phyloP scores from a whole-genome alignment of 192 early-diverging fungal genomes.

The Coemansia sp. region DNA sequence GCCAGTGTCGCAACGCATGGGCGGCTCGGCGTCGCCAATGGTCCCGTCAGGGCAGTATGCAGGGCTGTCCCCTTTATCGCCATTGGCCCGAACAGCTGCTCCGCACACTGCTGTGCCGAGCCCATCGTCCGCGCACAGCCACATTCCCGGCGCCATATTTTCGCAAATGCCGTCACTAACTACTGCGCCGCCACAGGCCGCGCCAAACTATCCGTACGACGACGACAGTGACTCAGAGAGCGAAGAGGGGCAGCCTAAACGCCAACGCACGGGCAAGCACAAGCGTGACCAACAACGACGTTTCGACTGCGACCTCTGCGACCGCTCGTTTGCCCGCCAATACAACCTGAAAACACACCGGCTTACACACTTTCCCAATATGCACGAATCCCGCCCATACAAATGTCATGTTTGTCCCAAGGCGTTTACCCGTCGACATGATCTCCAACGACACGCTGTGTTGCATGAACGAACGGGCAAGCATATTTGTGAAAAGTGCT shows the following conservation, averaged over 20 bases:
- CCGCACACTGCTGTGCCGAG: conserved; percentile 1
- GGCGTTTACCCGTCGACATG: conserved; percentile 76
- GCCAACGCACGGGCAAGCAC: conserved; percentile 29
- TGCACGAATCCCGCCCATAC: conserved; percentile 56
- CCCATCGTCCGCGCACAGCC: conserved; percentile 4
- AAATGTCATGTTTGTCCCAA: conserved; percentile 61
- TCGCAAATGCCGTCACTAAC: conserved; percentile 43
- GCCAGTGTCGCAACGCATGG: conserved; percentile 1
- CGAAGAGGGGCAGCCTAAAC: conserved; percentile 17
- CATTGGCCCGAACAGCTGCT: neutral
- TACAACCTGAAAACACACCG: conserved; percentile 83
- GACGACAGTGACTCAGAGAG: conserved; percentile 1
- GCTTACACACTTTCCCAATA: conserved; percentile 63
- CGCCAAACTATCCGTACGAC: neutral
- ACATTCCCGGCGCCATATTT: conserved; percentile 17
- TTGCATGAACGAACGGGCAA: conserved; percentile 56
- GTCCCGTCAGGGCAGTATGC: neutral
- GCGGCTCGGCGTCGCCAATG: conserved; percentile 6
- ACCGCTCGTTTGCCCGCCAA: conserved; percentile 69
- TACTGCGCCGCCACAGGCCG: neutral
- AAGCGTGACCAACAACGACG: conserved; percentile 52
- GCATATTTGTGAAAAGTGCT: conserved; percentile 52
- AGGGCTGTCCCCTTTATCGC: conserved; percentile 1
- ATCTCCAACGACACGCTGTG: conserved; percentile 67
- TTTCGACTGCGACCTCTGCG: conserved; percentile 63